Percentiles rank a stretch among this genome's conserved stretches.
phyloP scores from a whole-genome alignment of 2,329 filamentous ascomycete genomes.

The Fonsecaea pugnacius region DNA sequence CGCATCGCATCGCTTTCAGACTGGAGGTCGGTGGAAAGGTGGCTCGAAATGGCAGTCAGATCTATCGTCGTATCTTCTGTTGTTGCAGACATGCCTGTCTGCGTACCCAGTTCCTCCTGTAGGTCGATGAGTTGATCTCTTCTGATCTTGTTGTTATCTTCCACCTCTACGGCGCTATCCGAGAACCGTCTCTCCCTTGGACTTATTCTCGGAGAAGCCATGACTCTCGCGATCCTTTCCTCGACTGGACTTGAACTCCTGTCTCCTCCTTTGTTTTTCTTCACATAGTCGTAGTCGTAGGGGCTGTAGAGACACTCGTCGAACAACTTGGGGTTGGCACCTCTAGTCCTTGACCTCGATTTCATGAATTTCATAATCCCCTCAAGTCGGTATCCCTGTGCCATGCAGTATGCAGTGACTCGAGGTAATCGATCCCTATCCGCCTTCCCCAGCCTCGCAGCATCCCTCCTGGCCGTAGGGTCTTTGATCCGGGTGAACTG shows the following conservation, averaged over 20 bases:
- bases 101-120: slow-evolving; percentile 49
- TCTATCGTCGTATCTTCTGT: slow-evolving; percentile 30
- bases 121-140: slow-evolving; percentile 69
- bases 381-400: slow-evolving; percentile 88
- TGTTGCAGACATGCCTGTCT: slow-evolving; percentile 28
- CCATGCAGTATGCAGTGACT: slow-evolving; percentile 96
- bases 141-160: slow-evolving; percentile 60
- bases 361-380: slow-evolving; percentile 89
- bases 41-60: slow-evolving; percentile 23
- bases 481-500: slow-evolving; percentile 99
- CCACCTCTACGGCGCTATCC: slow-evolving; percentile 72
- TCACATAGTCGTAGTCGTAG: slow-evolving; percentile 72
- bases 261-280: slow-evolving; percentile 43
- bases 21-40: slow-evolving; percentile 29
- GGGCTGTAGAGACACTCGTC: slow-evolving; percentile 98
- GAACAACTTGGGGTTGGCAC: slow-evolving; percentile 85
- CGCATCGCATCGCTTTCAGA: slow-evolving; percentile 41
- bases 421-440: slow-evolving; percentile 84
- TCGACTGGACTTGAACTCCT: slow-evolving; percentile 33
- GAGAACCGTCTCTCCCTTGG: slow-evolving; percentile 45
- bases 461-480: slow-evolving; percentile 87
- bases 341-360: slow-evolving; percentile 74
- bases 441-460: slow-evolving; percentile 88
- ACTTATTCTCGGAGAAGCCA: slow-evolving; percentile 32
- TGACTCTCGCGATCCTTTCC: slow-evolving; percentile 31